Percentiles rank a stretch among this genome's conserved stretches.
phyloP scores from a whole-genome alignment of 805 yeast genomes.

The Candida sonorensis region DNA sequence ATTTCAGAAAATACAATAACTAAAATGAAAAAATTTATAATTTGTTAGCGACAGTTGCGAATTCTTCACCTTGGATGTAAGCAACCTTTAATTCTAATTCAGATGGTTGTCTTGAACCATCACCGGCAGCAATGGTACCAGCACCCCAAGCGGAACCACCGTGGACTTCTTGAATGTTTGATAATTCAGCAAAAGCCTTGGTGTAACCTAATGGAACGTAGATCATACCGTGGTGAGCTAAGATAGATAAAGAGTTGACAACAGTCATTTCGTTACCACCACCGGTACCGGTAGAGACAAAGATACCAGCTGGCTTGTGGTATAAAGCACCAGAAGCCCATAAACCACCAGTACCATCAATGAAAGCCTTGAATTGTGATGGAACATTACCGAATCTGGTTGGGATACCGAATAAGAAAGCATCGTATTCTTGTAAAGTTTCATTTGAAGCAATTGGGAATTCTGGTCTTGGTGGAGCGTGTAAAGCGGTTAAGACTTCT shows the following conservation, averaged over 20 bases:
- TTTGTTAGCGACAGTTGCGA: slow-evolving; percentile 38
- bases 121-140: slow-evolving; percentile 70
- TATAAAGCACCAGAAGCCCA: slow-evolving; percentile 71
- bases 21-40: background rate
- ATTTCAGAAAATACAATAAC: background rate
- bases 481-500: slow-evolving; percentile 47
- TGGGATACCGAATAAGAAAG: slow-evolving; percentile 80
- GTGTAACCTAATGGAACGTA: slow-evolving; percentile 77
- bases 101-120: slow-evolving; percentile 68
- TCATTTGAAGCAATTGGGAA: too few species aligned
- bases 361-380: slow-evolving; percentile 70
- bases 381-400: slow-evolving; percentile 83
- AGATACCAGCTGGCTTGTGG: slow-evolving; percentile 72
- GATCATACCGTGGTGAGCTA: slow-evolving; percentile 76
- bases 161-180: slow-evolving; percentile 57
- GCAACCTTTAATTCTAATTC: slow-evolving; percentile 61
- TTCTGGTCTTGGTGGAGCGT: slow-evolving; percentile 66
- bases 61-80: slow-evolving; percentile 59
- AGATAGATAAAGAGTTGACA: slow-evolving; percentile 54
- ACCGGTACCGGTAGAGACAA: slow-evolving; percentile 73
- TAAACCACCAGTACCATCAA: slow-evolving; percentile 73
- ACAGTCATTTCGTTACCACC: slow-evolving; percentile 80
- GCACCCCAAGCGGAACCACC: slow-evolving; percentile 90
- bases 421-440: slow-evolving; percentile 61
- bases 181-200: slow-evolving; percentile 45